A percentile compares a stretch with the other conserved stretches of the same genome.
Evolutionary conservation across 495 filamentous ascomycete genomes (phyloP).

Genomic region (Aspergillus hancockii): DNA sequence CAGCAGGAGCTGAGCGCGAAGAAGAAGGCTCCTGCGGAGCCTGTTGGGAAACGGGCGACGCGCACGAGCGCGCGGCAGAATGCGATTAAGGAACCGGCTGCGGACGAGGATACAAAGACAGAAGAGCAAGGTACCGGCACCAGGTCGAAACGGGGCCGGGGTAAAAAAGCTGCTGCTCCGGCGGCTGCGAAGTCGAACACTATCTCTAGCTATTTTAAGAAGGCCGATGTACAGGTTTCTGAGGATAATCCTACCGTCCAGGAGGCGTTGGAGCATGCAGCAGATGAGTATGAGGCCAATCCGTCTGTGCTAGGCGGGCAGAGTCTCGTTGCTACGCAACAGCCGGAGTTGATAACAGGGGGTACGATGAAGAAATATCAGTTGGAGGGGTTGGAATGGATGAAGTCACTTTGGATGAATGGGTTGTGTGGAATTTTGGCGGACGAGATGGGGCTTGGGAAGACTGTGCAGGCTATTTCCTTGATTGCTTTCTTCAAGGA

Average conservation of each 20-base stretch:
- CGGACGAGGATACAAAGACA: slow-evolving; percentile 21
- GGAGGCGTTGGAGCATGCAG: slow-evolving; percentile 56
- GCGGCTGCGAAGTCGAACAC: slow-evolving; percentile 32
- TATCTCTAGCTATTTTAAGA: slow-evolving; percentile 60
- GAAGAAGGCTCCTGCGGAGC: slow-evolving; percentile 6
- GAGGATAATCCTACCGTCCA: slow-evolving; percentile 52
- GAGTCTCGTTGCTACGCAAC: slow-evolving; percentile 74
- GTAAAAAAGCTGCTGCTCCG: slow-evolving; percentile 27
- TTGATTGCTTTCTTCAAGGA: slow-evolving; percentile 88
- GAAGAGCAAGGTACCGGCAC: slow-evolving; percentile 11
- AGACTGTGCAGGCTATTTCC: slow-evolving; percentile 92
- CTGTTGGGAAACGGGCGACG: slow-evolving; percentile 30
- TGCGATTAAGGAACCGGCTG: slow-evolving; percentile 24
- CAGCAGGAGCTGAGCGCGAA: slow-evolving; percentile 34
- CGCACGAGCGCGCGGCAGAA: slow-evolving; percentile 37
- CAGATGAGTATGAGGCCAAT: slow-evolving; percentile 56
- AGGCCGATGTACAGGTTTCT: slow-evolving; percentile 54
- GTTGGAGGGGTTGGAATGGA: slow-evolving; percentile 91
- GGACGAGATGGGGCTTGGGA: slow-evolving; percentile 97
- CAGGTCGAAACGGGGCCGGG: slow-evolving; percentile 30
- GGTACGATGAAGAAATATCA: slow-evolving; percentile 94
- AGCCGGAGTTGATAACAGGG: slow-evolving; percentile 81
- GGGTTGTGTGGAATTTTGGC: slow-evolving; percentile 93
- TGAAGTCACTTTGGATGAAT: slow-evolving; percentile 83
- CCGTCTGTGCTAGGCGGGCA: slow-evolving; percentile 70